Conservation (phyloP, 257 asterid species). For the Anisodus acutangulus region DNA sequence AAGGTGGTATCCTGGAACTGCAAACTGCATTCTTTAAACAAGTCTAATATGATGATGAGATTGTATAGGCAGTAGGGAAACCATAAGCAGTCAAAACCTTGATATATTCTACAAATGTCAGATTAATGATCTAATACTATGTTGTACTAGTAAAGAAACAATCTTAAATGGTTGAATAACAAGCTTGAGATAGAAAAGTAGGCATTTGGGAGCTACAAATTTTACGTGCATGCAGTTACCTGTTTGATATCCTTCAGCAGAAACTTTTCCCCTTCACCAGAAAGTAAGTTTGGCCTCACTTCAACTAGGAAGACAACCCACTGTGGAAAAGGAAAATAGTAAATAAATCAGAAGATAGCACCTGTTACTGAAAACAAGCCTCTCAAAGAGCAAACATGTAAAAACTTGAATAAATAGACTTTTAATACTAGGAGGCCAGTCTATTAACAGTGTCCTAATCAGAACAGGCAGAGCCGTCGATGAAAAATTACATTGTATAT, state of each 20-base stretch:
- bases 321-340: conserved; percentile 35
- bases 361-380: neutral
- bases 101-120: conserved; percentile 4
- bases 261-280: conserved; percentile 61
- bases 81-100: conserved; percentile 2
- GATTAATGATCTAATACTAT: neutral
- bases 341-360: neutral
- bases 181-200: neutral
- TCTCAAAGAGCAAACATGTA: neutral
- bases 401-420: neutral
- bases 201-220: conserved; percentile 10
- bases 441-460: neutral
- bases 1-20: neutral
- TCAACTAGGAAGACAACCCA: conserved; percentile 56
- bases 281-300: conserved; percentile 69
- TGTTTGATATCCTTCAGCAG: conserved; percentile 57
- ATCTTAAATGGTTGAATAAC: neutral
- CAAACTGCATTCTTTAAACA: conserved; percentile 7
- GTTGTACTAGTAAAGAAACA: neutral
- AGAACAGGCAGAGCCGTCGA: neutral
- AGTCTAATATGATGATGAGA: neutral
- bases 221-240: conserved; percentile 41
- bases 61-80: neutral
- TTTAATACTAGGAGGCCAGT: neutral
- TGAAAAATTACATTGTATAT: too few species aligned